These are phyloP conservation scores for Aspergillus avenaceus DNA, from an alignment of 495 filamentous ascomycete species.

Conservation along the genomic window DNA sequence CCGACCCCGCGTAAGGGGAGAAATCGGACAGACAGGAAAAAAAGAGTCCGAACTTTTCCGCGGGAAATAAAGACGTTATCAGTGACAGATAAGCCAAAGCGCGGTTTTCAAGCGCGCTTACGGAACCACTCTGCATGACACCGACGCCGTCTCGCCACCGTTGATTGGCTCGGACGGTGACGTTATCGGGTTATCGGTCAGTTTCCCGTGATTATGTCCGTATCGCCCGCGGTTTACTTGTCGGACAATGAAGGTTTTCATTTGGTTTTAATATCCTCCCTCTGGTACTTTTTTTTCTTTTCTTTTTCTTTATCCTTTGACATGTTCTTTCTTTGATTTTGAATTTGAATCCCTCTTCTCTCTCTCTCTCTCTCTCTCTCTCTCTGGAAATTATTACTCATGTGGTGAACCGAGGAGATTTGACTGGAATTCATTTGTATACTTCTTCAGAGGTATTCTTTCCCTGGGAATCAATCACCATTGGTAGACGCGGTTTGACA, in stretches of 20 bases:
- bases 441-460: no score
- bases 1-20: not conserved
- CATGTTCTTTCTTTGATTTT: not conserved
- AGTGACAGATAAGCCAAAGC: not conserved
- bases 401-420: constrained; percentile 2
- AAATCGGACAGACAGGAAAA: no score
- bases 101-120: not conserved
- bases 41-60: constrained; percentile 11
- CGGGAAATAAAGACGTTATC: constrained; percentile 10
- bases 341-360: constrained; percentile 26
- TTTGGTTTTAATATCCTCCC: not conserved
- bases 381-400: constrained; percentile 1
- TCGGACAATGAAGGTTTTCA: not conserved
- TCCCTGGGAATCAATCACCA: no score
- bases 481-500: no score
- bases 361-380: constrained; percentile 12
- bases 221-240: constrained; percentile 14
- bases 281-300: not conserved
- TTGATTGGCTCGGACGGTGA: constrained; percentile 8
- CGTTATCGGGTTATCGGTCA: constrained; percentile 13
- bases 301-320: not conserved
- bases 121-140: not conserved
- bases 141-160: not conserved
- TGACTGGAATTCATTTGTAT: not conserved
- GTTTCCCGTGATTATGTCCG: constrained; percentile 12